Base-by-base conservation (phyloP, 2,329 filamentous ascomycete genomes). In the Emericellopsis atlantica region DNA sequence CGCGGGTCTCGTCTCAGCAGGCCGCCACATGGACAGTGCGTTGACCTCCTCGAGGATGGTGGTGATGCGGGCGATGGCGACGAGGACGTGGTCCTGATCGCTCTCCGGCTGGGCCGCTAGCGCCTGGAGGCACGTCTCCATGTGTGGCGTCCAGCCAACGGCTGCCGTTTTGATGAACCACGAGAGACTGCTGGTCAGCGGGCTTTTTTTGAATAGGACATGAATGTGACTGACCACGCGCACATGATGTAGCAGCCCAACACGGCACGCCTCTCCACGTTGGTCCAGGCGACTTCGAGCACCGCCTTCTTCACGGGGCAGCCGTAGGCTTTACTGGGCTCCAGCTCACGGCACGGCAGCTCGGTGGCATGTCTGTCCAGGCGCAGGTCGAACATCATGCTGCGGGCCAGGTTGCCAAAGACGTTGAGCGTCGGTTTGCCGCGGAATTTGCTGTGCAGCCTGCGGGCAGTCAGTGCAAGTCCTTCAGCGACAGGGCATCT, bases 111-210 rank as follows among this genome's bases (percentile, higher is more conserved):
- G 54, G 14, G 62, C 55, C 5, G 60, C 55, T 0, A 81, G 55
- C 2, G 62, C 46, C 4, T 61, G 53, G 1, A 79, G 56, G 26
- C 66, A 73, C 24, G 78, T 72, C 24, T 78, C 74, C 61, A 81
- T 67, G 40, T 76, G 66, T 2, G 67, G 48, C 1, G 69, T 77
- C 76, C 76, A 82, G 3, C 59, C 61, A 39, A 80, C 57, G 2
- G 64, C 49, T 40, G 77, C 72, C 39, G 65, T 60, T 34, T 65
- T 65, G 21, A 50, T 41, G 29, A 49, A 49, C 23, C 43, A 44
- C 2, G 48, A 42, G 6, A 49, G 43, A 5, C 49, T 53, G 36
- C 6, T 16, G 22, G 29, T 32, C 26, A 21, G 18, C 18, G 18
- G 15, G 37, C 23, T 31, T 8, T 11, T n/a, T n/a, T n/a, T n/a